Conservation (phyloP, 148 eudicot species). For the Heliamphora exappendiculata region DNA sequence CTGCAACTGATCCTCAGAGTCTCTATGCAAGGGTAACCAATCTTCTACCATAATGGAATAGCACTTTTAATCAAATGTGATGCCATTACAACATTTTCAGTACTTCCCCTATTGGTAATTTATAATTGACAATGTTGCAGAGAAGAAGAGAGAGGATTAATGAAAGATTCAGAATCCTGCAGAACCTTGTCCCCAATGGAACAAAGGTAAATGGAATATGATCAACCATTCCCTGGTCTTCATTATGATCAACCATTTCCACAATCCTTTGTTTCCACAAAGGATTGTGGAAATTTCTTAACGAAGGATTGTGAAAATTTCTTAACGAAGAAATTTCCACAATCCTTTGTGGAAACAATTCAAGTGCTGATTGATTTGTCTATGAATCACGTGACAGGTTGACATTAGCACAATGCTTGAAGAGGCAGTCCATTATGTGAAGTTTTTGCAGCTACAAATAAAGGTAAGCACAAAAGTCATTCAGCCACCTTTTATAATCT, state of each 20-base stretch:
- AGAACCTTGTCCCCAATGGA: conserved; percentile 61
- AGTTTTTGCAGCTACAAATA: conserved; percentile 56
- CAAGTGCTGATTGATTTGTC: neutral
- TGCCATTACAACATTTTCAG: neutral
- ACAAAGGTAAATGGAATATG: conserved; percentile 32
- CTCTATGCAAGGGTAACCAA: conserved; percentile 79
- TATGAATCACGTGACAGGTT: conserved; percentile 24
- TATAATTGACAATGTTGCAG: conserved; percentile 22
- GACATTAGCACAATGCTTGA: conserved; percentile 79
- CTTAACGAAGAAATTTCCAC: neutral
- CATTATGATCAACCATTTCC: no score
- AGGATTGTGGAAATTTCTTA: neutral
- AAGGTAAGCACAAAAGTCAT: conserved; percentile 21
- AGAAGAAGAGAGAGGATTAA: conserved; percentile 55
- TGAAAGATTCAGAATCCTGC: conserved; percentile 47
- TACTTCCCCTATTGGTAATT: neutral
- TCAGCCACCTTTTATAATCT: neutral
- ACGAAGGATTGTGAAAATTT: no score
- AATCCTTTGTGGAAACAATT: neutral
- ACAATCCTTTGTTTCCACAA: neutral
- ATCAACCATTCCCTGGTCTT: no score
- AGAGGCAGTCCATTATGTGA: conserved; percentile 58
- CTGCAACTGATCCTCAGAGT: conserved; percentile 92
- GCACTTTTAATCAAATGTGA: neutral
- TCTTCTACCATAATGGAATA: no score